Evolutionary conservation across 192 early-diverging fungal genomes (phyloP).

Genomic region (Coemansia interrupta): DNA sequence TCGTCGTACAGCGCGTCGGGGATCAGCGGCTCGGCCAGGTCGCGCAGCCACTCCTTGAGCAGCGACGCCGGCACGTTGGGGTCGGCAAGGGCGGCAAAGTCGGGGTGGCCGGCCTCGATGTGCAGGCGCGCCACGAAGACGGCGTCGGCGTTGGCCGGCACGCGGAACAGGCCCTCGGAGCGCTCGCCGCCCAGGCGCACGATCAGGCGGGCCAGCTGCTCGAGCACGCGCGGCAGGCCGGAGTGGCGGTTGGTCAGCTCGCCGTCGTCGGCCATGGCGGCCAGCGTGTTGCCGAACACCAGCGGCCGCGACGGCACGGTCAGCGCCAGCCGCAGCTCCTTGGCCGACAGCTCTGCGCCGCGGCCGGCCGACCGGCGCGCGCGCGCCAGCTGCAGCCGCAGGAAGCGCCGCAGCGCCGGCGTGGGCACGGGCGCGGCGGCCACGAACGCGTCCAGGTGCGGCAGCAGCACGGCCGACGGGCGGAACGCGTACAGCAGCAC

Average conservation of each 20-base stretch:
- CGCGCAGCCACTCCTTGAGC: slow-evolving; percentile 90
- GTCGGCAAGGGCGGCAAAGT: slow-evolving; percentile 69
- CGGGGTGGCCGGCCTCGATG: slow-evolving; percentile 80
- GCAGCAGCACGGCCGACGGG: slow-evolving; percentile 82
- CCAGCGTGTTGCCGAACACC: slow-evolving; percentile 87
- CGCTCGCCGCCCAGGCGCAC: slow-evolving; percentile 68
- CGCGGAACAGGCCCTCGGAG: slow-evolving; percentile 94
- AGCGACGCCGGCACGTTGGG: slow-evolving; percentile 90
- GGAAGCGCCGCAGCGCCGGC: slow-evolving; percentile 21
- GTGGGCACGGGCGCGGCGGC: slow-evolving; percentile 34
- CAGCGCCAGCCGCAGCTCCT: slow-evolving; percentile 61
- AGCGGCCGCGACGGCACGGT: slow-evolving; percentile 80
- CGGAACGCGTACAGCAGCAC: slow-evolving; percentile 85
- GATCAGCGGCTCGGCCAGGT: slow-evolving; percentile 88
- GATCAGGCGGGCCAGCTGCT: slow-evolving; percentile 74
- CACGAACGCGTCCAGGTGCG: slow-evolving; percentile 77
- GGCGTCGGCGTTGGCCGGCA: slow-evolving; percentile 86
- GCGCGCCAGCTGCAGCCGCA: slow-evolving; percentile 64
- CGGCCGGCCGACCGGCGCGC: slow-evolving; percentile 77
- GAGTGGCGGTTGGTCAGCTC: slow-evolving; percentile 34
- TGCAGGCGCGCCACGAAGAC: slow-evolving; percentile 72
- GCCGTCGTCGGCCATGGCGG: slow-evolving; percentile 62
- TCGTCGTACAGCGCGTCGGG: slow-evolving; percentile 70
- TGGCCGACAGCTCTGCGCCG: slow-evolving; percentile 64
- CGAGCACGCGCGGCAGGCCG: slow-evolving; percentile 75